A percentile compares a stretch with the other conserved stretches of the same genome.
Evolutionary conservation across 768 basidiomycete genomes (phyloP).

Genomic region (Sistotremastrum niveocremeum): DNA sequence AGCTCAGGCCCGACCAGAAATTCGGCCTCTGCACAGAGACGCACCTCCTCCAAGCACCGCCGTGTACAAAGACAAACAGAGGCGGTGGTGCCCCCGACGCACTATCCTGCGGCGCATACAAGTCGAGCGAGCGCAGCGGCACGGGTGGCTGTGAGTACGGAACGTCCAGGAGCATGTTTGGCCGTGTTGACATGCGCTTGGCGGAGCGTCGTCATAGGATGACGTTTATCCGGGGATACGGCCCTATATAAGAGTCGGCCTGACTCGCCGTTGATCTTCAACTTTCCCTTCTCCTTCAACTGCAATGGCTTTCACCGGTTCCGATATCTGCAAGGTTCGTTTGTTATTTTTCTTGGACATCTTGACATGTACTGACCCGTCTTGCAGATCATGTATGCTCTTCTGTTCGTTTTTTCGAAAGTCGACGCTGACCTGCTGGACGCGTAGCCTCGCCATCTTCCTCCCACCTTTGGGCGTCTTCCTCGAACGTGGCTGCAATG

Average conservation of each 20-base stretch:
- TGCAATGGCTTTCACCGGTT: conserved; percentile 55
- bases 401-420: not conserved
- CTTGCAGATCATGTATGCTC: conserved; percentile 31
- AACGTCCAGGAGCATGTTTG: conserved; percentile 4
- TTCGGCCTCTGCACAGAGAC: conserved; percentile 13
- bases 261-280: conserved; percentile 1
- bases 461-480: conserved; percentile 81
- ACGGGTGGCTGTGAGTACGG: conserved; percentile 12
- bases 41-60: conserved; percentile 75
- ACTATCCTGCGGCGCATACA: conserved; percentile 26
- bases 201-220: not conserved
- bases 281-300: conserved; percentile 5
- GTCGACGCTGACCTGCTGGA: not conserved
- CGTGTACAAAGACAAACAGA: conserved; percentile 66
- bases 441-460: conserved; percentile 46
- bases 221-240: not conserved
- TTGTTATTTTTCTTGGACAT: conserved; percentile 3
- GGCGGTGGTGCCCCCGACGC: conserved; percentile 12
- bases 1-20: not conserved
- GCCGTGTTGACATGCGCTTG: not conserved
- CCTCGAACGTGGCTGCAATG: conserved; percentile 72
- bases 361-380: not conserved
- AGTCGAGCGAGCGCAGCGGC: conserved; percentile 37
- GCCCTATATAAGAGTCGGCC: not conserved
- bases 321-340: conserved; percentile 69